Base-by-base conservation (phyloP, 768 basidiomycete genomes). In the Russula sp. region DNA sequence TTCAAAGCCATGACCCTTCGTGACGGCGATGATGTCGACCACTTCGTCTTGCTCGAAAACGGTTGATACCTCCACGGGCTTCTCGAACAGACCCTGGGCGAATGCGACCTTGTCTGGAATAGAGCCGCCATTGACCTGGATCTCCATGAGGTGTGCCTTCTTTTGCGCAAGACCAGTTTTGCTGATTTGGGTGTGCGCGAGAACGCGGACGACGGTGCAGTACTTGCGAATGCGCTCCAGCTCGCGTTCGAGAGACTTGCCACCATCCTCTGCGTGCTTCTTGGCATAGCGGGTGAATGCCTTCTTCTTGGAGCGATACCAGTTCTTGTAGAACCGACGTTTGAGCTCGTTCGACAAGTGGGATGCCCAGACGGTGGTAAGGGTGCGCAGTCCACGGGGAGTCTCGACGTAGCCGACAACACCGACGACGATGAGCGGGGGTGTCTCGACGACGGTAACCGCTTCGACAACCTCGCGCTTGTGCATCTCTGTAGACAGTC, bases 261-360 rank as follows among this genome's bases (percentile, higher is more conserved):
- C 94, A 69, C 84, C 84, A 73, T 94, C 90, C 76, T 98, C 96
- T 62, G 95, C 90, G 76, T 96, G 89, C 82, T 96, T 98, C 87
- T 97, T 97, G 76, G 97, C 95, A 78, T 99, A 99, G 75, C 94
- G 93, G 73, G 97, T 99, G 86, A 98, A 99, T 45, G 97, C 97
- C 88, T 99, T 99, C 86, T 98, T 98, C 91, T 99, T 99, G 55
- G 94, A 96, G 70, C 92, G 88, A 84, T 98, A 98, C 95, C 96
- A 98, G 85, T 96, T 97, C 84, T 94, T 95, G 89, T 98, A 98
- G 88, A 99, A 98, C 71, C 97, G 87, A 73, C 97, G 92, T 80
- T 96, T 99, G 76, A 98, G 75, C 76, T 98, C 95, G 76, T 98
- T 97, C 44, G 93, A 95, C 48, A 99, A 85, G 77, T 99, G 97